Evolutionary conservation across 441 rosid species (phyloP).

Genomic region (Erodium moschatum): DNA sequence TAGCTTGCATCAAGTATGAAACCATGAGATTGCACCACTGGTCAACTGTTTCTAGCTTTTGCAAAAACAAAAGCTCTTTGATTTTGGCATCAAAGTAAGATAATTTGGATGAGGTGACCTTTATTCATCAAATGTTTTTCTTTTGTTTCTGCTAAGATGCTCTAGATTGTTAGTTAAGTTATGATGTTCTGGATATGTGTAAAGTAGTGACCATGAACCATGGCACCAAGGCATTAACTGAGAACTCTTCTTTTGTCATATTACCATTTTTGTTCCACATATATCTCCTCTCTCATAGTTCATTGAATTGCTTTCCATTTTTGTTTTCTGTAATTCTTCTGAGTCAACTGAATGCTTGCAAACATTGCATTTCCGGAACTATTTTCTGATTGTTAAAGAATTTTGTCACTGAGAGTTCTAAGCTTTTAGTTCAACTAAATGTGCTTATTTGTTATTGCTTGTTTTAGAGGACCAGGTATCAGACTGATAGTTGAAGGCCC

Average conservation of each 20-base stretch:
- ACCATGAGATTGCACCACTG: neutral
- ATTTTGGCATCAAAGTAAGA: neutral
- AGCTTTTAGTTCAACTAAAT: neutral
- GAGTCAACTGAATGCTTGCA: neutral
- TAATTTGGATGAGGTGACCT: neutral
- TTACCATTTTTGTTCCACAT: neutral
- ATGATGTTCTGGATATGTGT: neutral
- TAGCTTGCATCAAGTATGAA: neutral
- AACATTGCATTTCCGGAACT: neutral
- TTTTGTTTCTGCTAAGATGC: neutral
- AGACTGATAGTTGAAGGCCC: too few relatives aligned
- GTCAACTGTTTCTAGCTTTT: neutral
- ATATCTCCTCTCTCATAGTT: neutral
- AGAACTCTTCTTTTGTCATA: neutral
- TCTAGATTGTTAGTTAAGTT: neutral
- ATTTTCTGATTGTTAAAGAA: too few relatives aligned
- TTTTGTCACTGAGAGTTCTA: too few relatives aligned
- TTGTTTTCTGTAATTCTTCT: neutral
- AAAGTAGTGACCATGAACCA: neutral
- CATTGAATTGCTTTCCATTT: neutral
- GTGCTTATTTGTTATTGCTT: neutral
- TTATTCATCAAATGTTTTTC: neutral
- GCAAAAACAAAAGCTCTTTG: neutral
- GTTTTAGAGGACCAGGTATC: too few relatives aligned
- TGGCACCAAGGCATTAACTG: neutral